Base-by-base conservation (phyloP, 805 yeast genomes). In the Ascoidea tarda region DNA sequence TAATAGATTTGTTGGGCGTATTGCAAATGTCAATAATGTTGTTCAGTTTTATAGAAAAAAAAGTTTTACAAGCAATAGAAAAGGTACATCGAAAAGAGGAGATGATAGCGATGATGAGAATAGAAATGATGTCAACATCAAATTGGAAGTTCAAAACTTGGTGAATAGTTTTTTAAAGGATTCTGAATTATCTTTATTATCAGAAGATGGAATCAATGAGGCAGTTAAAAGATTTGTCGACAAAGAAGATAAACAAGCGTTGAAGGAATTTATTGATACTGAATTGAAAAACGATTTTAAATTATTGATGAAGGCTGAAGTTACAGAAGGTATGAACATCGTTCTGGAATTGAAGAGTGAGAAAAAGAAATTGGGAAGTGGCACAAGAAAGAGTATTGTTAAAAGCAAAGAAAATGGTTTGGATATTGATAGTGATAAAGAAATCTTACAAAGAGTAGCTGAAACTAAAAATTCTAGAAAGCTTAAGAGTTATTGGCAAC, bases 21-120 rank as follows among this genome's bases (percentile, higher is more conserved):
- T 91, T 1, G 99, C 98, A 4, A 93, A 93, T 64, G 79, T 82
- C n/a, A 83, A 87, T 60, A 95, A 89, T 60, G 87, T 90, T 6
- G 77, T 91, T 2, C 81, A 79, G 49, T 84, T 85, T 63, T 78
- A 78, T 61, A 76, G 78, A 62, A 78, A 74, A 57, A 71, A 72
- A 61, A 64, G 71, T 49, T 53, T 58, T 44, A 45, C 62, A 53
- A 16, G 60, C 57, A 45, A 32, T 6, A 33, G 44, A 44, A 49
- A 53, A 16, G 28, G 28, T 3, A 21, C 28, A 21, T 21, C 28
- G 28, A 49, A 55, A 51, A 46, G 46, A 32, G 47, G n/a, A 45
- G 52, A 33, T 21, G 48, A 50, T 21, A 49, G 53, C 28, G 52
- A 50, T 31, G 58, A 53, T 5, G 65, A 60, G 5, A 59, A 61